Base-by-base conservation (phyloP, 2,329 filamentous ascomycete species). In the Tolypocladium nubicola region DNA sequence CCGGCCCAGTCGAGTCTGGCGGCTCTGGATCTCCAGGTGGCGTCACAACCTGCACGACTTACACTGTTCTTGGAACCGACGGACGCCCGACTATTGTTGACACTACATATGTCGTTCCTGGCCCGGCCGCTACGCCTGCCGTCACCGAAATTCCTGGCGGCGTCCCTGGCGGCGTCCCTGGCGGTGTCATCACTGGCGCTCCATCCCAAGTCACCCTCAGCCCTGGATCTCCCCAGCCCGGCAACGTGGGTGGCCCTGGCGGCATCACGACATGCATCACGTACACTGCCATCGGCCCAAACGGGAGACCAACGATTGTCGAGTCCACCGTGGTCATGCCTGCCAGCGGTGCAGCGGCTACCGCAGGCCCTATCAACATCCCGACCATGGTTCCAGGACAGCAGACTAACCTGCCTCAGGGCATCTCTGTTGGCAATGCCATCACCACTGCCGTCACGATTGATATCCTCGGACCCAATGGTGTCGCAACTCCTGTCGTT, bases 371-470 rank as follows among this genome's bases (percentile, higher is more conserved):
- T 19, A 40, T 59, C 30, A 61, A 56, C 16, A 49, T 61, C 14
- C 61, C 64, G 14, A 61, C 64, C 35, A 33, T 58, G 10, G 53
- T 62, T 53, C 58, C 61, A 43, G 58, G 56, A 43, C 61, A 49
- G 39, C 45, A 41, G 35, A 58, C 61, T 30, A 33, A 49, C 19
- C 53, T 66, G 38, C 65, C 63, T 1, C 60, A 63, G 56, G 62
- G 64, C 7, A 56, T 58, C 39, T 54, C 61, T 56, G 60, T 55
- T 57, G 57, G 52, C n/a, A 54, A 39, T 40, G 61, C 56, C 7
- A 57, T 65, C 56, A 68, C 68, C n/a, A 64, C 64, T 2, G 60
- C 66, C 57, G 67, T 70, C 49, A 73, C 71, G 3, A 63, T 67
- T 21, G 57, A 69, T 4, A 57, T 70, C 38, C 56, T 71, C 16